Conservation (phyloP, 2,329 filamentous ascomycete genomes). For the Bipolaris gigantea region DNA sequence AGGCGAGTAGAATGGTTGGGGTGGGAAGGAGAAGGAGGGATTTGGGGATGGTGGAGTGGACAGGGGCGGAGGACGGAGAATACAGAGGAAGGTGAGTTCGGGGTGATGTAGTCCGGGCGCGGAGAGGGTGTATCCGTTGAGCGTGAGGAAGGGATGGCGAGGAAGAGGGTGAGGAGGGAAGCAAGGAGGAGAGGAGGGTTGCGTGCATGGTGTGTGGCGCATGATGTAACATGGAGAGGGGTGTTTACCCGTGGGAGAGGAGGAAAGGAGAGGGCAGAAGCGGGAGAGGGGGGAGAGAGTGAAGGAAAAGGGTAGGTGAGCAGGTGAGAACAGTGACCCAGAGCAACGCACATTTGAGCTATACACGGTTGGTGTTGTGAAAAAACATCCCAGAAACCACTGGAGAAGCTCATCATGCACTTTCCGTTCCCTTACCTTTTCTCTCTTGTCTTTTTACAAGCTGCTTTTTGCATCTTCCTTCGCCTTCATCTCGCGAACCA, state of each 20-base stretch:
- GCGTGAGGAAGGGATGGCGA: too few species aligned
- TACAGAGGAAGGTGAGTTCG: too few species aligned
- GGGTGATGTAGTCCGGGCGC: too few species aligned
- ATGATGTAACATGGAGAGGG: too few species aligned
- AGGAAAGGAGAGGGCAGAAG: background rate
- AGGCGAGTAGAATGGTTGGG: background rate
- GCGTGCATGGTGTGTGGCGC: too few species aligned
- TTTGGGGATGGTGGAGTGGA: background rate
- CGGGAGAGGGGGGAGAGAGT: background rate
- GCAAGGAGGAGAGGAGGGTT: background rate
- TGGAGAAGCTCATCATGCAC: background rate
- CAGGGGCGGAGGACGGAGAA: background rate
- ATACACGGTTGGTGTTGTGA: background rate
- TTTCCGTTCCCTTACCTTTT: background rate
- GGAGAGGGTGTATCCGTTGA: too few species aligned
- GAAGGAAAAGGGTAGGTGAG: background rate
- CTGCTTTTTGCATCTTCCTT: constrained; percentile 28
- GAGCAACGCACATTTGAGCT: too few species aligned
- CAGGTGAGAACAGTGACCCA: too few species aligned
- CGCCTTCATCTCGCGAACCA: constrained; percentile 33
- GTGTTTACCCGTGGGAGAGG: too few species aligned
- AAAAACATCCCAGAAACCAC: background rate
- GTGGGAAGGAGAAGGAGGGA: background rate
- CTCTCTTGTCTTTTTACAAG: constrained; percentile 12
- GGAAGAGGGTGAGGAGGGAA: background rate